Evolutionary conservation across 1,284 basidiomycete species (phyloP).

Genomic region (Waitea zeae): DNA sequence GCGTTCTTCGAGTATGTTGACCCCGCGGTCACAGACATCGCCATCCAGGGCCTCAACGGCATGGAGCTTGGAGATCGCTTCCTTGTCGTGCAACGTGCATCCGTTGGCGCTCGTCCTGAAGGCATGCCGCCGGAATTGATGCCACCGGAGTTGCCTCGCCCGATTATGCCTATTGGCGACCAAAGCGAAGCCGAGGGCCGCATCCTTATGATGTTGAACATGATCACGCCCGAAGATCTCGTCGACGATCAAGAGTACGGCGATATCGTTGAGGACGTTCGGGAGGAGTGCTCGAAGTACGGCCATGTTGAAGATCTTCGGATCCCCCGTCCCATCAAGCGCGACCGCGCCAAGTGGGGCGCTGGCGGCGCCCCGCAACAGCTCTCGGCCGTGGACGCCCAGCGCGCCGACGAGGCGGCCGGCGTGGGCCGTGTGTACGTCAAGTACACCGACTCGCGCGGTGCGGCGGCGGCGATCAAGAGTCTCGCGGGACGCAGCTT

Average conservation of each 20-base stretch:
- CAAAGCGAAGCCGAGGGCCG: slow-evolving; percentile 42
- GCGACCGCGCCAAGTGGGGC: slow-evolving; percentile 72
- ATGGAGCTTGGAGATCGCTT: slow-evolving; percentile 97
- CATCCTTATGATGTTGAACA: slow-evolving; percentile 95
- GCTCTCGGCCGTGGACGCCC: slow-evolving; percentile 34
- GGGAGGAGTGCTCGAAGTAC: slow-evolving; percentile 79
- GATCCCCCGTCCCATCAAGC: slow-evolving; percentile 78
- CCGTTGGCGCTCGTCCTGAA: slow-evolving; percentile 76
- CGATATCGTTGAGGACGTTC: slow-evolving; percentile 90
- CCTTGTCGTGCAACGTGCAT: slow-evolving; percentile 91
- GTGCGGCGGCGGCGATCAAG: slow-evolving; percentile 60
- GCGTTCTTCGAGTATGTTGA: slow-evolving; percentile 99
- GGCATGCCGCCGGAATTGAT: slow-evolving; percentile 52
- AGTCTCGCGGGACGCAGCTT: slow-evolving; percentile 84
- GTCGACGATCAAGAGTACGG: slow-evolving; percentile 83
- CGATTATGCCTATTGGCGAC: slow-evolving; percentile 70
- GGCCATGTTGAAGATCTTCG: slow-evolving; percentile 75
- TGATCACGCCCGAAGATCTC: slow-evolving; percentile 93
- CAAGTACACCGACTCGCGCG: slow-evolving; percentile 47
- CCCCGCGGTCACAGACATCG: slow-evolving; percentile 77
- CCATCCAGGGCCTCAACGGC: slow-evolving; percentile 90
- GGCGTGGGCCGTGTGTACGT: slow-evolving; percentile 93
- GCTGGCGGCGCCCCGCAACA: slow-evolving; percentile 37
- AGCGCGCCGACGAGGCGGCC: slow-evolving; percentile 64
- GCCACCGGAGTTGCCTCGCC: slow-evolving; percentile 61